Conservation (phyloP, 129 eudicot species). For the Chrysanthemum seticuspe region DNA sequence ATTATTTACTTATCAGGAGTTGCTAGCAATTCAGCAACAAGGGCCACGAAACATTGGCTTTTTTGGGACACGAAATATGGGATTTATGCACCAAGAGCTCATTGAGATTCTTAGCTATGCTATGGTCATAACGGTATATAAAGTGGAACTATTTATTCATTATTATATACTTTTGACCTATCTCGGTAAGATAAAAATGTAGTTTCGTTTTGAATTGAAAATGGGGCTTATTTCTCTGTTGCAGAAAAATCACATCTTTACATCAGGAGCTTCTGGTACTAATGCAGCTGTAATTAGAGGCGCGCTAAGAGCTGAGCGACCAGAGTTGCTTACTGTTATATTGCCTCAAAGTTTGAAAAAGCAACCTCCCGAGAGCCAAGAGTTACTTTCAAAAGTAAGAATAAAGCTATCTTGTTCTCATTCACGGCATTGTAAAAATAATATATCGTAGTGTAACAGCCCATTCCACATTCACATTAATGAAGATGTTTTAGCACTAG, state of each 20-base stretch:
- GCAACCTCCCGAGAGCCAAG: slow-evolving; percentile 99
- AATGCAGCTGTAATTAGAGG: slow-evolving; percentile 99
- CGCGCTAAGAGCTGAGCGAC: slow-evolving; percentile 94
- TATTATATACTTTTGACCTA: not conserved
- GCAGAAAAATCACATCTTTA: slow-evolving; percentile 92
- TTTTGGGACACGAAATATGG: slow-evolving; percentile 98
- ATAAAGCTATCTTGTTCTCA: not conserved
- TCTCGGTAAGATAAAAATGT: not conserved
- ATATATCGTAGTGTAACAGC: not conserved
- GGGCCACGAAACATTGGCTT: slow-evolving; percentile 94
- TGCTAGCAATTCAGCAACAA: slow-evolving; percentile 96
- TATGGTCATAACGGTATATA: slow-evolving; percentile 84
- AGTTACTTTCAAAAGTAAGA: slow-evolving; percentile 86
- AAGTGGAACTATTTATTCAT: slow-evolving; percentile 2
- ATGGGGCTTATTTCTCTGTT: slow-evolving; percentile 5
- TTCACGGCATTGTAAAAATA: not conserved
- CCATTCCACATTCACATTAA: too few relatives aligned
- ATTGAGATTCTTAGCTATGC: slow-evolving; percentile 99
- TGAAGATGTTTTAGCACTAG: too few relatives aligned
- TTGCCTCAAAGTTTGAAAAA: slow-evolving; percentile 93
- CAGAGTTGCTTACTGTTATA: slow-evolving; percentile 90
- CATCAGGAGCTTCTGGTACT: slow-evolving; percentile 98
- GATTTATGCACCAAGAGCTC: slow-evolving; percentile 99
- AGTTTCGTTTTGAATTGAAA: slow-evolving; percentile 5
- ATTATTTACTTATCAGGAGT: slow-evolving; percentile 52